Evolutionary conservation across 345 rosid species (phyloP).

Genomic region (Citrus hindsii): DNA sequence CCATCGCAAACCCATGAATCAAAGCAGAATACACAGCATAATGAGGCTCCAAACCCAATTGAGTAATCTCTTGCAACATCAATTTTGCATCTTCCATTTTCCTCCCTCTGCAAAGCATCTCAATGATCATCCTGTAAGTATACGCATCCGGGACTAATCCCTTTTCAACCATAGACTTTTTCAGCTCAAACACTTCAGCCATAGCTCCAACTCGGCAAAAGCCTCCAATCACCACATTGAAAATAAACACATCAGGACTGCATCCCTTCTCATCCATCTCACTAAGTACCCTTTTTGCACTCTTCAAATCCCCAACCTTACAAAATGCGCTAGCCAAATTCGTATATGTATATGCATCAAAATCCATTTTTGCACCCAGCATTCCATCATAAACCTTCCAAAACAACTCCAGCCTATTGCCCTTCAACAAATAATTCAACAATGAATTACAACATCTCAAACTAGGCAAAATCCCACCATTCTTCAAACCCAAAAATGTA

Average conservation of each 20-base stretch:
- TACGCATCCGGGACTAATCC: slow-evolving; percentile 10
- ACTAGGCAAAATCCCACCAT: slow-evolving; percentile 12
- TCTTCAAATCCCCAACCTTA: slow-evolving; percentile 21
- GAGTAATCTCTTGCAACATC: slow-evolving; percentile 26
- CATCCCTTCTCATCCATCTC: slow-evolving; percentile 35
- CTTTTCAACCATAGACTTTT: slow-evolving; percentile 27
- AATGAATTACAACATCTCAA: slow-evolving; percentile 31
- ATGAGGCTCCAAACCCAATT: slow-evolving; percentile 30
- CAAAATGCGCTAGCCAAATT: slow-evolving; percentile 26
- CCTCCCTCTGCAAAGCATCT: slow-evolving; percentile 23
- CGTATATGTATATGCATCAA: slow-evolving; percentile 28
- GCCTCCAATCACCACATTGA: slow-evolving; percentile 29
- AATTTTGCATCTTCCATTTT: slow-evolving; percentile 24
- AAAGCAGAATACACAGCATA: slow-evolving; percentile 18
- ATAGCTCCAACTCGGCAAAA: slow-evolving; percentile 27
- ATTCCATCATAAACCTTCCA: slow-evolving; percentile 35
- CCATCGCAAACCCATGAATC: slow-evolving; percentile 30
- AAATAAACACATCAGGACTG: slow-evolving; percentile 22
- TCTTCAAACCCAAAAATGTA: slow-evolving; percentile 23
- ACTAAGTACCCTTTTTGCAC: slow-evolving; percentile 19
- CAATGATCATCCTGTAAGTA: slow-evolving; percentile 22
- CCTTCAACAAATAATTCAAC: slow-evolving; percentile 31
- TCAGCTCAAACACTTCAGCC: slow-evolving; percentile 24
- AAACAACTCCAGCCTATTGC: slow-evolving; percentile 26
- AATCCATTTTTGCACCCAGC: slow-evolving; percentile 15